Base-by-base conservation (phyloP, 805 yeast species). In the Brettanomyces sp. region DNA sequence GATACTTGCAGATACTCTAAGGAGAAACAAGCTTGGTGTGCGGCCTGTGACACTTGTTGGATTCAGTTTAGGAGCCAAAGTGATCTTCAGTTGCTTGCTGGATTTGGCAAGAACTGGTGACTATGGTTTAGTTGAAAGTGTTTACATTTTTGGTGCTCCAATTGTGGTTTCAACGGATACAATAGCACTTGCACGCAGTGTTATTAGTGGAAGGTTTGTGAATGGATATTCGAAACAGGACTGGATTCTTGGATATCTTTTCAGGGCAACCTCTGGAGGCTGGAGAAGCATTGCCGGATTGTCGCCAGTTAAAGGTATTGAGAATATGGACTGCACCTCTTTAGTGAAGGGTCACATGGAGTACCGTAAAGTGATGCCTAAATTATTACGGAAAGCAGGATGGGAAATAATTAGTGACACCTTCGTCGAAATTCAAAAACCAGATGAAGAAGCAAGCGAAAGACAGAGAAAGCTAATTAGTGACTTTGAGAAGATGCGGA, bases 261-360 rank as follows among this genome's bases (percentile, higher is more conserved):
- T 91, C 67, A 74, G 99, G 53, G 99, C 98, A 1, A 89, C 98
- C 0, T 80, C 93, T 48, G 97, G 98, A 48, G 98, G 98, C 0
- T 70, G 93, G 40, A 82, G 85, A 56, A 76, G 87, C n/a, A 93
- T 93, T 39, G 89, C 91, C 4, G 99, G 99, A 0, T 70, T 93
- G 28, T 81, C 95, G 0, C 82, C 90, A 4, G 74, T 91, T 35
- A 82, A 78, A 45, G 46, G 47, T 24, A 70, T 93, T 30, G 95
- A 89, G 52, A 91, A 91, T 62, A 73, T 83, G 51, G 95, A 93
- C 58, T 87, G 95, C 57, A 85, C 98, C 0, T 88, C 81, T 18
- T 56, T 72, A 45, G 96, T 91, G 4, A 89, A 85, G 49, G 99
- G 99, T 1, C 99, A 93, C 67, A 87, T 93, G 96, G 88, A 85